A percentile compares a stretch with the other conserved stretches of the same genome.
Evolutionary conservation across 176 grass and related monocot species (phyloP).

Genomic region (Poa annua): DNA sequence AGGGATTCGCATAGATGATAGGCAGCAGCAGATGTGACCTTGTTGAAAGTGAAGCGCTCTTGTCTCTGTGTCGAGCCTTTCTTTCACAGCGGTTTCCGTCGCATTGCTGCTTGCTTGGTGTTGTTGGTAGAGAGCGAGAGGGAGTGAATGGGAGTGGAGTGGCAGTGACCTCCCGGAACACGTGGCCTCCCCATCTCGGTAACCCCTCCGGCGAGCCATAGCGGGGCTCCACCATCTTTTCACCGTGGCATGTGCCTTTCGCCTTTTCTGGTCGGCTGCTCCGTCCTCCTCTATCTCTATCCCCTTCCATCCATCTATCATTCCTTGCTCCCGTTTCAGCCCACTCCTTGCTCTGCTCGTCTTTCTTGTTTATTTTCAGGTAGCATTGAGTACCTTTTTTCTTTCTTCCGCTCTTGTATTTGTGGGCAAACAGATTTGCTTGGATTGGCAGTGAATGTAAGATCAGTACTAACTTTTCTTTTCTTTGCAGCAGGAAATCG

Average conservation of each 20-base stretch:
- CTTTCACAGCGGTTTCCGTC: constrained; percentile 2
- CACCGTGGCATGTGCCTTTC: constrained; percentile 63
- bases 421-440: not conserved
- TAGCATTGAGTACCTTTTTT: not conserved
- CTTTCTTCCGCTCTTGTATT: not conserved
- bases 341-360: not conserved
- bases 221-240: constrained; percentile 50
- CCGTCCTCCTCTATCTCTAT: constrained; percentile 19
- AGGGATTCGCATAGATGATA: constrained; percentile 2
- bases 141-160: constrained; percentile 2
- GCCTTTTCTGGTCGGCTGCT: constrained; percentile 48
- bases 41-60: not conserved
- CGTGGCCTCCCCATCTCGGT: constrained; percentile 45
- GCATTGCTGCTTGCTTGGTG: not conserved
- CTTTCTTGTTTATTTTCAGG: constrained; percentile 22
- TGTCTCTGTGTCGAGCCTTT: not conserved
- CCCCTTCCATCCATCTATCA: not conserved
- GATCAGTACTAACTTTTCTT: not conserved
- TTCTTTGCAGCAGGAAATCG: constrained; percentile 26
- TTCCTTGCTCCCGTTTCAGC: not conserved
- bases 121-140: not conserved
- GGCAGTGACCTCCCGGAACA: constrained; percentile 25
- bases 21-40: constrained; percentile 21
- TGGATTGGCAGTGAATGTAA: constrained; percentile 13
- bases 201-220: not conserved